phyloP scores from a whole-genome alignment of 345 rosid genomes.

The Lumnitzera racemosa region DNA sequence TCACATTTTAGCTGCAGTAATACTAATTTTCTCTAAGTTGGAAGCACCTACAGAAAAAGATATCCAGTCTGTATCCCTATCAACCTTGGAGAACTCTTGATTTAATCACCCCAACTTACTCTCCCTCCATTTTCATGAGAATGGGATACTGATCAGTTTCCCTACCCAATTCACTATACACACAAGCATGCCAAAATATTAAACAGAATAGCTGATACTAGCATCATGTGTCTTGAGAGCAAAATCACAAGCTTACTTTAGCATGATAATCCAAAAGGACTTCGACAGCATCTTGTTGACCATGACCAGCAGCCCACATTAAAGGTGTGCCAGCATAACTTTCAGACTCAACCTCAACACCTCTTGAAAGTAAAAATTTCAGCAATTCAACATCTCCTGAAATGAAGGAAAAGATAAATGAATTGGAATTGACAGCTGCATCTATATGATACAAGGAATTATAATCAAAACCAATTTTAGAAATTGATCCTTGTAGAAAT shows the following conservation, averaged over 20 bases:
- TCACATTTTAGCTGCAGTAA: too few species aligned
- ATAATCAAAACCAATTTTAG: too few species aligned
- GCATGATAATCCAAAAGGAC: conserved; percentile 72
- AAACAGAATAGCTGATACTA: background rate
- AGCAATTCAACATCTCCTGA: conserved; percentile 71
- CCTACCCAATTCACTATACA: background rate
- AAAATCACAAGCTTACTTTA: conserved; percentile 33
- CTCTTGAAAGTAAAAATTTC: conserved; percentile 52
- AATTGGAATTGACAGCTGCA: too few species aligned
- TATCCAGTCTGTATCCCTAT: too few species aligned
- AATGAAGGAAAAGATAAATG: conserved; percentile 9
- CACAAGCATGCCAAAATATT: background rate
- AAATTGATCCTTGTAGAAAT: background rate
- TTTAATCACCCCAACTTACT: too few species aligned
- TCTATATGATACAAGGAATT: too few species aligned
- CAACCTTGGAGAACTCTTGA: too few species aligned
- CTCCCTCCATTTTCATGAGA: too few species aligned
- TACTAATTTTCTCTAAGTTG: too few species aligned
- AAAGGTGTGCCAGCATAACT: conserved; percentile 91
- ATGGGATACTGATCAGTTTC: too few species aligned
- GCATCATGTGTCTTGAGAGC: background rate
- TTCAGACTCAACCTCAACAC: conserved; percentile 60
- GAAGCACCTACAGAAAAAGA: too few species aligned
- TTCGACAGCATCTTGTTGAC: conserved; percentile 62
- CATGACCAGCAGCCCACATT: conserved; percentile 93